Evolutionary conservation across 2,329 filamentous ascomycete species (phyloP).

Genomic region (Amesomyces nigricolor): DNA sequence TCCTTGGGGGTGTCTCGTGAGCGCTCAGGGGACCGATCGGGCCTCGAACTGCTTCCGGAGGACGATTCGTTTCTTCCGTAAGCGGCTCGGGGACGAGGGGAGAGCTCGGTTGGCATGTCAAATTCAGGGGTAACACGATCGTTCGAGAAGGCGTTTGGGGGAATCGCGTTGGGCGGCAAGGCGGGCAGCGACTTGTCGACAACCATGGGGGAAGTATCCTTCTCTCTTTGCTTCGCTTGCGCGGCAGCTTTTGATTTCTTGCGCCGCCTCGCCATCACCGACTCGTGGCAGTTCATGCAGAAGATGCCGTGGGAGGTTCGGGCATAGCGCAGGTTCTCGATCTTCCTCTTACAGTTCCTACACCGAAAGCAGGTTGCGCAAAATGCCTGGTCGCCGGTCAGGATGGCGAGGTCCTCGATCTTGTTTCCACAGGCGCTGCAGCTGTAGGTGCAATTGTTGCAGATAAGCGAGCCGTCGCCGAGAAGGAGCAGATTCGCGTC

Average conservation of each 20-base stretch:
- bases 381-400: constrained; percentile 96
- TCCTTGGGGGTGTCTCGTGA: constrained; percentile 38
- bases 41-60: constrained; percentile 49
- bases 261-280: constrained; percentile 83
- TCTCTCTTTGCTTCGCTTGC: constrained; percentile 56
- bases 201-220: constrained; percentile 60
- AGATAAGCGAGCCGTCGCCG: constrained; percentile 95
- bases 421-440: constrained; percentile 96
- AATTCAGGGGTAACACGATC: constrained; percentile 55
- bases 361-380: constrained; percentile 96
- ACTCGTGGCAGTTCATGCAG: constrained; percentile 98
- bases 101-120: constrained; percentile 64
- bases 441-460: constrained; percentile 99
- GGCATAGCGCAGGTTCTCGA: constrained; percentile 96
- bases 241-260: constrained; percentile 74
- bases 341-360: constrained; percentile 97
- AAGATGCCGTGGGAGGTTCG: constrained; percentile 98
- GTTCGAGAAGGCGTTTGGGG: constrained; percentile 57
- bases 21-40: constrained; percentile 51
- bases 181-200: constrained; percentile 91
- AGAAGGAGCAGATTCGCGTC: constrained; percentile 96
- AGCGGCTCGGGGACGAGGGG: constrained; percentile 52
- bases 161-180: constrained; percentile 69
- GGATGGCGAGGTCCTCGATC: constrained; percentile 94
- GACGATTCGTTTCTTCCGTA: constrained; percentile 50